A percentile compares a stretch with the other conserved stretches of the same genome.
These are phyloP conservation scores for Chalciporus sphaerocephalus DNA, from an alignment of 768 basidiomycete species.

Conservation along the genomic window DNA sequence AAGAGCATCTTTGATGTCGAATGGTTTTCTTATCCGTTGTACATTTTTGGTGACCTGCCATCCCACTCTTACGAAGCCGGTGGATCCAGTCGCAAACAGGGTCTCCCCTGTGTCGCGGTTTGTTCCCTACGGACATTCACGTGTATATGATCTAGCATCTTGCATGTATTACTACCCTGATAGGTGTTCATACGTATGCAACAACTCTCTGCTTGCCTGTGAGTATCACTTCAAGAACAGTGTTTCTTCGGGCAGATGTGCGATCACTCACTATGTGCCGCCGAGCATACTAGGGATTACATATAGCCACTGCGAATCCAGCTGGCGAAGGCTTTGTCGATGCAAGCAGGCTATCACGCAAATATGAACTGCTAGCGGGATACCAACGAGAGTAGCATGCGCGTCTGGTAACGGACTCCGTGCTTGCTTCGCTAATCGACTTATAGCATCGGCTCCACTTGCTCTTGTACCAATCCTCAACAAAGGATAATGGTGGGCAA, in stretches of 20 bases:
- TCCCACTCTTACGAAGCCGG: conserved; percentile 13
- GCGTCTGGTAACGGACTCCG: no score
- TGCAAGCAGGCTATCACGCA: no score
- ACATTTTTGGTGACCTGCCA: conserved; percentile 6
- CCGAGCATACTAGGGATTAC: not conserved
- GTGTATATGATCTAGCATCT: conserved; percentile 23
- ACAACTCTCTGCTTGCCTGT: not conserved
- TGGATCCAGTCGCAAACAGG: conserved; percentile 10
- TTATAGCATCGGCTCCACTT: no score
- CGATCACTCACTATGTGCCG: not conserved
- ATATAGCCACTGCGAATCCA: not conserved
- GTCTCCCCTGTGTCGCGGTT: conserved; percentile 9
- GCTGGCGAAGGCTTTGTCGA: not conserved
- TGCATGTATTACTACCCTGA: conserved; percentile 18
- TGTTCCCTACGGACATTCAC: conserved; percentile 14
- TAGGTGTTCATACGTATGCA: not conserved
- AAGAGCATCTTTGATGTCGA: conserved; percentile 11
- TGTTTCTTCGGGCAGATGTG: not conserved
- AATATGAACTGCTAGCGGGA: no score
- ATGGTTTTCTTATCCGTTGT: conserved; percentile 14
- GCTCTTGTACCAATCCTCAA: no score
- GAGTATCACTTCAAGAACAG: conserved; percentile 12
- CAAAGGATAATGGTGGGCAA: no score
- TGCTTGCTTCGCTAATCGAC: no score
- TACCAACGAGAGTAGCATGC: no score